Conservation (phyloP, 2,329 filamentous ascomycete species). For the Madurella mycetomatis region DNA sequence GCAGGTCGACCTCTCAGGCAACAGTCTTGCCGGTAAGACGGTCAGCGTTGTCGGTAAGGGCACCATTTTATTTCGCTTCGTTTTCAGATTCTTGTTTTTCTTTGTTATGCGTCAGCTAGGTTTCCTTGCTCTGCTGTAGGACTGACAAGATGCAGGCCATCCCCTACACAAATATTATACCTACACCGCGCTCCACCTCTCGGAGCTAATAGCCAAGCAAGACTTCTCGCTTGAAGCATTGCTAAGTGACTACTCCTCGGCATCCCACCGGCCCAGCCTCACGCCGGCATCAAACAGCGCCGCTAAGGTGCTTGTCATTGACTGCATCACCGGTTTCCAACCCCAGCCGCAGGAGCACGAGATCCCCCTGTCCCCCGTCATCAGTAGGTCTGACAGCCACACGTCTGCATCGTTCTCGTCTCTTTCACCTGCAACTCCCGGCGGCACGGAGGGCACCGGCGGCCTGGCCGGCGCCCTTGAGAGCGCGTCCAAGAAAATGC, state of each 20-base stretch:
- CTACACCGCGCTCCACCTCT: constrained; percentile 56
- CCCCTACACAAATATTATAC: constrained; percentile 60
- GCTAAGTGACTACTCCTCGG: constrained; percentile 35
- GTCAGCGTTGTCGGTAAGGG: constrained; percentile 41
- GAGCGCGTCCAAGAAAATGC: constrained; percentile 48
- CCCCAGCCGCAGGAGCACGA: constrained; percentile 41
- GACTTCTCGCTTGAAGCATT: constrained; percentile 45
- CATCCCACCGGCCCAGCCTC: constrained; percentile 31
- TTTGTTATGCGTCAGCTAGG: not conserved
- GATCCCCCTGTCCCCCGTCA: constrained; percentile 47
- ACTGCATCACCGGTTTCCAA: constrained; percentile 56
- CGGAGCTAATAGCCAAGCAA: constrained; percentile 48
- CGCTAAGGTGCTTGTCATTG: constrained; percentile 53
- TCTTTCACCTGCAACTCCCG: constrained; percentile 16
- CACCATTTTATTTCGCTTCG: not conserved
- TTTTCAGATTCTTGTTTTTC: not conserved
- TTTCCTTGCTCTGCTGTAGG: not conserved
- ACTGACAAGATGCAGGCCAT: constrained; percentile 42
- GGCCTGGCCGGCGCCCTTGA: constrained; percentile 23
- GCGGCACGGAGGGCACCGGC: constrained; percentile 19
- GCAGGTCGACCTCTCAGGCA: constrained; percentile 50
- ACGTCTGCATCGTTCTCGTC: constrained; percentile 7
- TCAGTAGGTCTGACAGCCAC: constrained; percentile 33
- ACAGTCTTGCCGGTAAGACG: constrained; percentile 39
- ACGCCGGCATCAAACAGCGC: constrained; percentile 30